Evolutionary conservation across 768 basidiomycete species (phyloP), one percentile per base, ranked within the genome.

Genomic region (Sporobolomyces roseus): DNA sequence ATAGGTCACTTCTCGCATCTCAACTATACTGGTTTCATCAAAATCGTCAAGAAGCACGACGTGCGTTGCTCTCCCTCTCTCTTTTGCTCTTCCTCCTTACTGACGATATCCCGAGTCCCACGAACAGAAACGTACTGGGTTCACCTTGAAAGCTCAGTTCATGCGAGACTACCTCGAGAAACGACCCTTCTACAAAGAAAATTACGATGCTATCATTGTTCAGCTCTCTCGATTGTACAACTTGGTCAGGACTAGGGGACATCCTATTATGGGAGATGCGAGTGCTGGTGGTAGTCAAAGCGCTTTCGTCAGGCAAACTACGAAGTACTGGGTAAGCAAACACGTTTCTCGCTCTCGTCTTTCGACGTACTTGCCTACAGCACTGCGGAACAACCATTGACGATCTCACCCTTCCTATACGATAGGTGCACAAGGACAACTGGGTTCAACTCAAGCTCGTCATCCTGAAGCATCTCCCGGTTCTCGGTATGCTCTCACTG

Each of bases 31-130:
- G 96, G 96, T 14, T 99, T 99, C 78, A 89, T 97, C 83, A 99
- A 99, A 81, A 97, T 97, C 69, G 82, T 97, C 69, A 97, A 98
- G 89, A 97, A 97, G 88, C 93, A 97, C 78, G 93, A 96, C 78
- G 91, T 93, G 75, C 72, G 83, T 79, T 35, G 13, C 25, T 29
- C 50, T 29, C 8, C 30, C 50, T 53, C 29, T 32, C 23, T 32
- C 35, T 21, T 12, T 17, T 50, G 4, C 46, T 25, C 25, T 27
- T 10, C 53, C 3, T 6, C 17, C 38, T 9, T 41, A n/a, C 21
- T 53, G 7, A 19, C 3, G 35, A 21, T 46, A 23, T 46, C 12
- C 12, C 38, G 38, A 17, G 38, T 41, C 38, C 17, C 38, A 9
- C 38, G 9, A 9, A 41, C 77, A 98, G 92, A 99, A 99, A 91